Evolutionary conservation across 169 alveolate genomes (phyloP), one percentile per base, ranked within the genome.

Genomic region (Condylostoma magnum): DNA sequence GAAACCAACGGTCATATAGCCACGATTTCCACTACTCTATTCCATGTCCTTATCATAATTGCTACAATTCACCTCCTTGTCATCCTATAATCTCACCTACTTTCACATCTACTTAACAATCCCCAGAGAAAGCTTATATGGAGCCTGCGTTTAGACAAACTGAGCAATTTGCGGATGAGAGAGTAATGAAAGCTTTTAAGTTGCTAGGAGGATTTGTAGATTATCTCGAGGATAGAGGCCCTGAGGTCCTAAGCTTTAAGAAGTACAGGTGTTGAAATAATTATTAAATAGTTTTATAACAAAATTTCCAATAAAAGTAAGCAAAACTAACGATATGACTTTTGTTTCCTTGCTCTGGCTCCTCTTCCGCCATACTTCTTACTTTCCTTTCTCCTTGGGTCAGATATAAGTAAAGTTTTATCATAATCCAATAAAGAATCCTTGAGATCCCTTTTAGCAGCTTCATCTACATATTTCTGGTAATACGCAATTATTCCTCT

Each of bases 291-390:
- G 57, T 50, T 8, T n/a, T 8, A 50, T n/a, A 8, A 18, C 22
- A 48, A 22, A 36, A 12, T 6, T 37, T 8, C 48, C 44, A 25
- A 20, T n/a, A 25, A 63, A 66, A 66, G 48, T 10, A 12, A 54
- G 8, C 6, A 31, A 48, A 69, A 22, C 91, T 79, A 97, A 83
- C 99, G 98, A 96, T 98, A 98, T 37, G 99, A 96, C 92, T 98
- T 98, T 90, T 98, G 99, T 89, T 86, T 90, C 76, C 99, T 90
- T 46, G 99, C 99, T 85, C 98, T 94, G 75, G 97, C 97, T 68
- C 99, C 99, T 55, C 90, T 94, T 81, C 99, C 99, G 43, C 99
- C 99, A 86, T 93, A 98, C 89, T 98, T 97, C 98, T 98, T 98
- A 67, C 99, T 99, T 85, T 98, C 99, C 83, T 99, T 94, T 82